Evolutionary conservation across 257 asterid species (phyloP).

Genomic region (Thymus quinquecostatus): DNA sequence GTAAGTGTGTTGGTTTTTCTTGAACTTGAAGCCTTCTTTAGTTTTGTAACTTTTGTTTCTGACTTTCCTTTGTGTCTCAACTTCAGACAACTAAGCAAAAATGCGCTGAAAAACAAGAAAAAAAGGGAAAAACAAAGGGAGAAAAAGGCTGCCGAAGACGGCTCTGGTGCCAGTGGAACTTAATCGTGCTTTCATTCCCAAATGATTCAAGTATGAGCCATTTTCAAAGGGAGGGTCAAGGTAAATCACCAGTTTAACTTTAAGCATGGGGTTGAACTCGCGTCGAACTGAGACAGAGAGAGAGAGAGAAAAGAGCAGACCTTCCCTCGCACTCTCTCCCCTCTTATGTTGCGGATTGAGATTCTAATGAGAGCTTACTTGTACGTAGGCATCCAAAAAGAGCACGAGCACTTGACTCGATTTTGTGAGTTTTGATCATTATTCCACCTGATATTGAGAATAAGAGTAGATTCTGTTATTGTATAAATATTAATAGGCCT

Average conservation of each 20-base stretch:
- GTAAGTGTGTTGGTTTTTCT: not conserved
- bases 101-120: conserved; percentile 83
- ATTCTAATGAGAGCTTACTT: too few species aligned
- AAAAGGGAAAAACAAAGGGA: conserved; percentile 85
- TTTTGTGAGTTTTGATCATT: too few species aligned
- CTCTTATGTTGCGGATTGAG: too few species aligned
- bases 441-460: too few species aligned
- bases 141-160: conserved; percentile 76
- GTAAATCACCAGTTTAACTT: not conserved
- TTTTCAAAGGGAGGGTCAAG: not conserved
- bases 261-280: too few species aligned
- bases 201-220: not conserved
- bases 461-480: too few species aligned
- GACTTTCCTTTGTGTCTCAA: not conserved
- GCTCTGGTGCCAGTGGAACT: conserved; percentile 34
- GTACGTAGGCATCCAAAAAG: too few species aligned
- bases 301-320: too few species aligned
- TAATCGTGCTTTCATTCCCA: conserved; percentile 5
- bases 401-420: too few species aligned
- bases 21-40: not conserved
- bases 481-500: too few species aligned
- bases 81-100: conserved; percentile 81
- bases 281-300: too few species aligned
- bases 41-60: conserved; percentile 8
- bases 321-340: too few species aligned